These are phyloP conservation scores for Parathielavia hyrcaniae DNA, from an alignment of 495 filamentous ascomycete genomes.

Conservation along the genomic window DNA sequence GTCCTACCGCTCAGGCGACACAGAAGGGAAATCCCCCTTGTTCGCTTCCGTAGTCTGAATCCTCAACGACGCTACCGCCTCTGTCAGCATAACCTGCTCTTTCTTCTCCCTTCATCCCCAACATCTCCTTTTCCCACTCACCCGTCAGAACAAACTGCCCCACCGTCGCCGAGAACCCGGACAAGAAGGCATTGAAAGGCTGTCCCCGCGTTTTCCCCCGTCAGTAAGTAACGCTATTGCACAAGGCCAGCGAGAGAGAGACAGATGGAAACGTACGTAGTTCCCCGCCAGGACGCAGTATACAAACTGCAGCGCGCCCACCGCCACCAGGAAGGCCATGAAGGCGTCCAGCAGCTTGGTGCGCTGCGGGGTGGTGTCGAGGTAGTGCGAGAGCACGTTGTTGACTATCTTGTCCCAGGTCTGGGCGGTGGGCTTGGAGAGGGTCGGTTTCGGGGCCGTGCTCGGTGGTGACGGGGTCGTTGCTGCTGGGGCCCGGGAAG, in stretches of 20 bases:
- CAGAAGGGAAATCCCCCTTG: conserved; percentile 58
- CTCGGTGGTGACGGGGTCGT: conserved; percentile 20
- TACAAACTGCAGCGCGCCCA: conserved; percentile 82
- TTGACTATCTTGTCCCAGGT: conserved; percentile 39
- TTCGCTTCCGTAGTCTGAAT: conserved; percentile 86
- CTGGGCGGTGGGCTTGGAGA: conserved; percentile 13
- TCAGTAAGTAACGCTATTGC: not conserved
- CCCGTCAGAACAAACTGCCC: conserved; percentile 96
- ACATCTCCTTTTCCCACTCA: too few relatives aligned
- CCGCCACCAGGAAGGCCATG: conserved; percentile 79
- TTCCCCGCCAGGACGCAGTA: conserved; percentile 93
- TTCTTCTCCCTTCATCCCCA: not conserved
- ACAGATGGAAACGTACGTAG: conserved; percentile 61
- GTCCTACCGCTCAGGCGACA: conserved; percentile 64
- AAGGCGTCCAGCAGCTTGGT: conserved; percentile 90
- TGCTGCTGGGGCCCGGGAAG: conserved; percentile 23
- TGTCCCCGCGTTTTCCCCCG: conserved; percentile 34
- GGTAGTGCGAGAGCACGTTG: conserved; percentile 70
- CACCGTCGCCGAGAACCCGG: conserved; percentile 89
- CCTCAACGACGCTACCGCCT: conserved; percentile 56
- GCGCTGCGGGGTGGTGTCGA: conserved; percentile 73
- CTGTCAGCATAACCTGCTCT: conserved; percentile 8
- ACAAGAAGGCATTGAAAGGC: conserved; percentile 98
- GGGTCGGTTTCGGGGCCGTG: not conserved
- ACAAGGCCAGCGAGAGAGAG: not conserved